phyloP scores from a whole-genome alignment of 2,329 filamentous ascomycete genomes.

The Venturiaceae sp. region DNA sequence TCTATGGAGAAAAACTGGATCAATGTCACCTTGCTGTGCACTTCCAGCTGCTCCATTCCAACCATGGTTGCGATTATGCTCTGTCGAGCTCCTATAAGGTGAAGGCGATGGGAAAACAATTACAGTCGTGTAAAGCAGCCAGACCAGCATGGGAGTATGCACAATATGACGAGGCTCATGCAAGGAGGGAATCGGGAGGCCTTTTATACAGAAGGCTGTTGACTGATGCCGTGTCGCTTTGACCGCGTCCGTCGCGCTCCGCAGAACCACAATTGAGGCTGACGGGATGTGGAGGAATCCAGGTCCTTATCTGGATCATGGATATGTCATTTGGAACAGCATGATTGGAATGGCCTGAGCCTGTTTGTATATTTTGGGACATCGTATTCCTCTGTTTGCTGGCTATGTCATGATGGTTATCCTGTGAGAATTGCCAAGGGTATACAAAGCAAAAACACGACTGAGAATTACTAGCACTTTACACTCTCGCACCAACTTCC shows the following conservation, averaged over 20 bases:
- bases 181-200: not conserved
- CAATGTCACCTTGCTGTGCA: constrained; percentile 80
- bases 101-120: too few species aligned
- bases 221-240: not conserved
- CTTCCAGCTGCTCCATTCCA: constrained; percentile 91
- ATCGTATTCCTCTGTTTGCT: not conserved
- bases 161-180: not conserved
- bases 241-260: not conserved
- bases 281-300: not conserved
- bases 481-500: too few species aligned
- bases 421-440: not conserved
- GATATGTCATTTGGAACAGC: not conserved
- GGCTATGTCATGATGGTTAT: not conserved
- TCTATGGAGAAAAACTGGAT: not conserved
- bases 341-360: not conserved
- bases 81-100: not conserved
- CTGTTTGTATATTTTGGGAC: not conserved
- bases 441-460: too few species aligned
- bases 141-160: not conserved
- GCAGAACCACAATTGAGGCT: not conserved
- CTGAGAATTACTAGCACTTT: too few species aligned
- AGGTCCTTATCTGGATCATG: not conserved
- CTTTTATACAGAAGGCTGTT: too few species aligned
- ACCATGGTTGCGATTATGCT: constrained; percentile 49
- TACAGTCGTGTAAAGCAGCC: not conserved